phyloP scores from a whole-genome alignment of 2,329 filamentous ascomycete species.

The Calonectria honghensis region DNA sequence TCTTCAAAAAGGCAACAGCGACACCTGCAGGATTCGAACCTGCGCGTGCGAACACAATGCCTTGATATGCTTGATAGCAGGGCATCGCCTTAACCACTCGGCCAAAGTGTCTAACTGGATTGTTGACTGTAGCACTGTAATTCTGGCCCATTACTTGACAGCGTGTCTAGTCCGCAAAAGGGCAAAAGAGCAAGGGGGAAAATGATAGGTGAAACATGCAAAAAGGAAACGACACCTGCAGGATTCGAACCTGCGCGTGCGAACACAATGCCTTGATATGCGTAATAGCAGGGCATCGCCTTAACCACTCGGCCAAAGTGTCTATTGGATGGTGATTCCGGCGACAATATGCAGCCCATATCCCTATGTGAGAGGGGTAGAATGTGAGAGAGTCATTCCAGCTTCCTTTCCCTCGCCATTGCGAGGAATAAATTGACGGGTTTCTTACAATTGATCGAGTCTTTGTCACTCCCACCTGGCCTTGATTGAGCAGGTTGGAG shows the following conservation, averaged over 20 bases:
- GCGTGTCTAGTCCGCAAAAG: not conserved
- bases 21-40: constrained; percentile 39
- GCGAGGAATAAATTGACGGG: not conserved
- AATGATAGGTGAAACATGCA: not conserved
- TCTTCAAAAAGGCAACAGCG: constrained; percentile 10
- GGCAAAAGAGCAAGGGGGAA: not conserved
- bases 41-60: not conserved
- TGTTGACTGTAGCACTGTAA: not conserved
- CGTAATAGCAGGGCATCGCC: constrained; percentile 38
- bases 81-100: constrained; percentile 39
- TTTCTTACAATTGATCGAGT: not conserved
- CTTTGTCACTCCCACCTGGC: not conserved
- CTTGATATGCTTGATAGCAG: not conserved
- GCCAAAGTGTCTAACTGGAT: constrained; percentile 32
- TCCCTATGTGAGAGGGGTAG: no score
- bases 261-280: constrained; percentile 40
- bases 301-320: constrained; percentile 41
- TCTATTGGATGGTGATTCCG: not conserved
- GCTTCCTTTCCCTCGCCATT: not conserved
- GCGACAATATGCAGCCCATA: not conserved
- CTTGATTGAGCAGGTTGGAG: constrained; percentile 17
- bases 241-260: constrained; percentile 40
- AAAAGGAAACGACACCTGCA: constrained; percentile 34
- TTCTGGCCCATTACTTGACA: not conserved
- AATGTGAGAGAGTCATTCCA: no score